Conservation (phyloP, 192 early-diverging fungal genomes). For the Gryganskiella cystojenkinii region DNA sequence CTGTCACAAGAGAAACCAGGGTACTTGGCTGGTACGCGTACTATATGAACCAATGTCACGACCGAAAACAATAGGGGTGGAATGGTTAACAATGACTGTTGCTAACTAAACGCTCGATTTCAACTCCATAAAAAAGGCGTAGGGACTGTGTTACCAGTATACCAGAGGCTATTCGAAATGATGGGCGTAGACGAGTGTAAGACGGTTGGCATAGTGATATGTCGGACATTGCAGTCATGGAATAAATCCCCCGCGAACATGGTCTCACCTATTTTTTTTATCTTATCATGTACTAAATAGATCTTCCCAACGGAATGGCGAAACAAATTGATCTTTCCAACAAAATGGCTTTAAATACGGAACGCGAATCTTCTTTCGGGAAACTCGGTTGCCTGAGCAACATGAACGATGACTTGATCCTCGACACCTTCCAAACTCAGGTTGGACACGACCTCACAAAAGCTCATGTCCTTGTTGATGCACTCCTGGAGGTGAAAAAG, state of each 20-base stretch:
- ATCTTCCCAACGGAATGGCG: conserved; percentile 12
- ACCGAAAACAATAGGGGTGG: no score
- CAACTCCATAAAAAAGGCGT: no score
- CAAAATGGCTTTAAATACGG: conserved; percentile 5
- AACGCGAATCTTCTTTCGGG: background rate
- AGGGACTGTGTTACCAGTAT: no score
- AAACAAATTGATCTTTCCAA: conserved; percentile 2
- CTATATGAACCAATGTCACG: background rate
- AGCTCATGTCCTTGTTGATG: conserved; percentile 56
- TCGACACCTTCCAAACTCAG: conserved; percentile 62
- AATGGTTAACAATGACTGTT: no score
- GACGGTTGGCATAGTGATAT: no score
- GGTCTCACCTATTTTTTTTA: no score
- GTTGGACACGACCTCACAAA: conserved; percentile 54
- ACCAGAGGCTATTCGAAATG: no score
- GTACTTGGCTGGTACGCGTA: background rate
- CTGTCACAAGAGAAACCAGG: background rate
- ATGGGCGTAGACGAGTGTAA: no score
- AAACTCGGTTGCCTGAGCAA: conserved; percentile 45
- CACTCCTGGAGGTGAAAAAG: conserved; percentile 50
- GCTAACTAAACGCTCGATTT: background rate
- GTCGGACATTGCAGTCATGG: no score
- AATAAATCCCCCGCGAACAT: no score
- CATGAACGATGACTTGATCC: conserved; percentile 57
- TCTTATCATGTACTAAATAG: background rate